phyloP scores from a whole-genome alignment of 306 rosid species.

The Corylus heterophylla region DNA sequence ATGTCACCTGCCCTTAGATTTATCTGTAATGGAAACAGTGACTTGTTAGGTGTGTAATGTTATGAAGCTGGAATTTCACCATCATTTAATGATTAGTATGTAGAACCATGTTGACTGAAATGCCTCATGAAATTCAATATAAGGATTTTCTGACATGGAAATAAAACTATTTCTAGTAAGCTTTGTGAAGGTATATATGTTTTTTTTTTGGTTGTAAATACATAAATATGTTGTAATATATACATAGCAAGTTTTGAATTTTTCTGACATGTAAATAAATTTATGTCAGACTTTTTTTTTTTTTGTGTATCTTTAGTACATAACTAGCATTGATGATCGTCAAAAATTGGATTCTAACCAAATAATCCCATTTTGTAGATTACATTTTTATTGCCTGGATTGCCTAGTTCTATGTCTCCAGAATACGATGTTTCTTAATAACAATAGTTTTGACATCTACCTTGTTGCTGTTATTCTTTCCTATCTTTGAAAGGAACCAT shows the following conservation, averaged over 20 bases:
- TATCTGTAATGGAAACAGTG: conserved; percentile 15
- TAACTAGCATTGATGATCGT: neutral
- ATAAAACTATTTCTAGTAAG: neutral
- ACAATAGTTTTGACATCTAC: neutral
- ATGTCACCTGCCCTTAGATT: neutral
- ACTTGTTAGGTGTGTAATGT: conserved; percentile 4
- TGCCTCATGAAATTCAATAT: neutral
- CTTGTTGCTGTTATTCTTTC: neutral
- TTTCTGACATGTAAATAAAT: neutral
- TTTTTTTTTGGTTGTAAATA: neutral
- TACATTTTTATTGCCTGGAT: neutral
- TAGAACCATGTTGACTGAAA: neutral
- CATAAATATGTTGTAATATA: neutral
- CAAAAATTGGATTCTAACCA: neutral
- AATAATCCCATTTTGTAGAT: neutral
- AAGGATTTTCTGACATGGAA: neutral
- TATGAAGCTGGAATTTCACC: neutral
- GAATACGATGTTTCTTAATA: neutral
- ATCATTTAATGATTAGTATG: neutral
- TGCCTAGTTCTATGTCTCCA: neutral
- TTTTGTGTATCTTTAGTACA: neutral
- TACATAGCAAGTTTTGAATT: neutral
- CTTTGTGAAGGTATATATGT: neutral
- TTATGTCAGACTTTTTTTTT: neutral
- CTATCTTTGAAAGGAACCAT: neutral